Percentiles rank a stretch among this genome's conserved stretches.
phyloP scores from a whole-genome alignment of 306 rosid species.

The Oemleria cerasiformis region DNA sequence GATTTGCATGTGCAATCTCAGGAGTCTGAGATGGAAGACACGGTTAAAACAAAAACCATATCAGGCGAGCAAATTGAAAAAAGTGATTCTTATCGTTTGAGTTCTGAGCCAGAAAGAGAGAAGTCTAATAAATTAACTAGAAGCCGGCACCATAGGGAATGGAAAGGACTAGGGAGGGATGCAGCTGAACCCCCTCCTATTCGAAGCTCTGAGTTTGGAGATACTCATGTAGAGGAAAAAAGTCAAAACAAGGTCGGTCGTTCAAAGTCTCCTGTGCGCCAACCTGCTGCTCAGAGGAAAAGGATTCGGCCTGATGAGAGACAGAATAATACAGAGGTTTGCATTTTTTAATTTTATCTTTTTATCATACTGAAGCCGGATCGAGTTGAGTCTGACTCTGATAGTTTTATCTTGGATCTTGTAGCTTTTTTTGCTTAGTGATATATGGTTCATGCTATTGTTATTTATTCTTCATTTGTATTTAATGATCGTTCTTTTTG shows the following conservation, averaged over 20 bases:
- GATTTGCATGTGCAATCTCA: constrained; percentile 52
- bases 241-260: constrained; percentile 28
- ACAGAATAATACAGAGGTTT: constrained; percentile 58
- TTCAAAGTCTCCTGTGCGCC: constrained; percentile 45
- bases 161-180: constrained; percentile 70
- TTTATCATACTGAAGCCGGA: background rate
- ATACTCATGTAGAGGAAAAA: constrained; percentile 39
- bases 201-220: constrained; percentile 51
- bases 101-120: constrained; percentile 55
- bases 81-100: constrained; percentile 34
- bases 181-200: constrained; percentile 63
- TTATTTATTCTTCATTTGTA: background rate
- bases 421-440: background rate
- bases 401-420: background rate
- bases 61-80: constrained; percentile 41
- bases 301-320: constrained; percentile 63
- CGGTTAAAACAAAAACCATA: constrained; percentile 37
- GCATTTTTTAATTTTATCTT: constrained; percentile 5
- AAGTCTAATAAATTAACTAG: constrained; percentile 45
- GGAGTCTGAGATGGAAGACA: constrained; percentile 43
- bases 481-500: background rate
- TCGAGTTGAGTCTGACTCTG: background rate
- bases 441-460: background rate
- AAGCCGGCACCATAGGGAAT: constrained; percentile 68
- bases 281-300: constrained; percentile 53